Evolutionary conservation across 768 basidiomycete genomes (phyloP), one percentile per base, ranked within the genome.

Genomic region (Tephrocybe sp.): DNA sequence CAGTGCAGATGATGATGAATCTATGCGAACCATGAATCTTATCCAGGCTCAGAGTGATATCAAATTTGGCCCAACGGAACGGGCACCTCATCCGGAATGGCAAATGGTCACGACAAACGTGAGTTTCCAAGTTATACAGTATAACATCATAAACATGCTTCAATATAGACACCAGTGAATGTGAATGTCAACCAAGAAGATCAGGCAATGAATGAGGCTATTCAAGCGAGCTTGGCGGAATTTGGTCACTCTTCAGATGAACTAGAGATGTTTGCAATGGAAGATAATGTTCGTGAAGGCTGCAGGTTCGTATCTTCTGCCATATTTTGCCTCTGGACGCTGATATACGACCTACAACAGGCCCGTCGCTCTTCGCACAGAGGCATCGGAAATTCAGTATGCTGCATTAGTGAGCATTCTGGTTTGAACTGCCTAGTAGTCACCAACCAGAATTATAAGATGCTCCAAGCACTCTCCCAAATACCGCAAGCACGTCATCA

Each of bases 51-150:
- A 70, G 42, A 63, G 62, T 22, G 65, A 61, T 6, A 64, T 75
- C 1, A 68, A 71, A 34, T 82, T 87, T 63, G 74, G 79, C 0
- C 82, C 84, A 13, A 83, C 77, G 52, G 69, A 81, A 31, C 73
- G 86, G 34, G 75, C 82, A 3, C 74, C 86, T 1, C 74, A 87
- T 61, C 77, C 83, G 1, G 75, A 74, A 47, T 88, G 86, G 86
- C 82, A 83, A 42, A 64, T 88, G 61, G 85, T 87, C 7, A 79
- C 80, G 16, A 80, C 85, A 5, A 81, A 84, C 61, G 86, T 86
- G 69, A 60, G 63, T 62, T 58, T 36, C 36, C 10, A 42, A 24
- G 45, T 30, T 16, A 42, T 24, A 23, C 29, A 30, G 19, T 10
- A 16, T 29, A 24, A 9, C 34, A n/a, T n/a, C n/a, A n/a, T n/a